phyloP scores from a whole-genome alignment of 352 stramenopile genomes.

The Pythium myriotylum region DNA sequence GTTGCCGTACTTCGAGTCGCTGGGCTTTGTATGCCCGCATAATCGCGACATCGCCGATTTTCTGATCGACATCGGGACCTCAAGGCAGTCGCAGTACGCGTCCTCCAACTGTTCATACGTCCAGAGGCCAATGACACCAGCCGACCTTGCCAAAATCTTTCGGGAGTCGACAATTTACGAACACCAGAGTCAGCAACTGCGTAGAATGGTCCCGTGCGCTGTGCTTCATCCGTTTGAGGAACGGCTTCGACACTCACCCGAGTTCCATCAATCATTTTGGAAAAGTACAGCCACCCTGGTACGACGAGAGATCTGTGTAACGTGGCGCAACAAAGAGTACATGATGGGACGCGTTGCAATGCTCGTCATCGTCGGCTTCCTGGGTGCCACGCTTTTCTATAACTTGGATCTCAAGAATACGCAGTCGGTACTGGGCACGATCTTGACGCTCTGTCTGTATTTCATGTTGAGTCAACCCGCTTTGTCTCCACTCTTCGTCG shows the following conservation, averaged over 20 bases:
- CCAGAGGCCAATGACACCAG: neutral
- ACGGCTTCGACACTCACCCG: neutral
- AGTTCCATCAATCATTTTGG: slow-evolving; percentile 18
- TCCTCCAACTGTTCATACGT: neutral
- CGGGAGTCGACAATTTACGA: slow-evolving; percentile 18
- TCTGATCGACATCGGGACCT: slow-evolving; percentile 65
- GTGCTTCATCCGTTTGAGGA: slow-evolving; percentile 74
- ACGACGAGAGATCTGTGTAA: slow-evolving; percentile 52
- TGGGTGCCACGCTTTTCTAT: slow-evolving; percentile 28
- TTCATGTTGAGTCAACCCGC: slow-evolving; percentile 33
- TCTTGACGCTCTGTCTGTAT: neutral
- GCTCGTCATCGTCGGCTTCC: slow-evolving; percentile 30
- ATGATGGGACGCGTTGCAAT: slow-evolving; percentile 24
- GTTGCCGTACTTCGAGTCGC: slow-evolving; percentile 74
- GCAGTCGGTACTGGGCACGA: slow-evolving; percentile 49
- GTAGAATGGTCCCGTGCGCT: neutral
- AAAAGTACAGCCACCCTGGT: slow-evolving; percentile 9
- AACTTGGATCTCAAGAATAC: slow-evolving; percentile 25
- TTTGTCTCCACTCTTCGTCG: slow-evolving; percentile 66
- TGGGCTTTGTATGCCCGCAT: slow-evolving; percentile 65
- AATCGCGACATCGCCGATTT: slow-evolving; percentile 90
- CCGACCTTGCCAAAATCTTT: slow-evolving; percentile 28
- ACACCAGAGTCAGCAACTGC: slow-evolving; percentile 45
- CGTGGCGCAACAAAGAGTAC: slow-evolving; percentile 38
- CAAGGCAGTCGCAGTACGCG: slow-evolving; percentile 33